Evolutionary conservation across 2,329 filamentous ascomycete species (phyloP).

Genomic region (Tolypocladium tropicale): DNA sequence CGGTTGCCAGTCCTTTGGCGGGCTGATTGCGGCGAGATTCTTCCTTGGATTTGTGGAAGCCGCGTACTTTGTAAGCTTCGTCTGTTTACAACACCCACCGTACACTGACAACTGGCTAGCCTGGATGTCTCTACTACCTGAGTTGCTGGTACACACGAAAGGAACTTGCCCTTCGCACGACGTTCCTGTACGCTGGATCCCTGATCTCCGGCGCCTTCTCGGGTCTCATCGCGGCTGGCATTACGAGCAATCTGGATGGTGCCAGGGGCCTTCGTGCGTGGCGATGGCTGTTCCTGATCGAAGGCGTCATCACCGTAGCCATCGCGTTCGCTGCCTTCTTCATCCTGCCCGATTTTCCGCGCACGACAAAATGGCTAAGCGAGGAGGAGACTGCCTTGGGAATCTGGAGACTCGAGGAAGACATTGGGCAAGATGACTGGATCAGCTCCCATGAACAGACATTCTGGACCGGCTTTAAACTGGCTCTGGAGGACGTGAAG

Average conservation of each 20-base stretch:
- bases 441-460: conserved; percentile 43
- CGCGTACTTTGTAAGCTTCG: conserved; percentile 28
- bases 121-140: conserved; percentile 53
- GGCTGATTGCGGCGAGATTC: conserved; percentile 25
- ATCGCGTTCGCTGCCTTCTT: conserved; percentile 46
- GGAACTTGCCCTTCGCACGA: conserved; percentile 56
- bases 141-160: conserved; percentile 59
- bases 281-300: conserved; percentile 48
- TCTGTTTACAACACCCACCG: too few species aligned
- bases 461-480: conserved; percentile 40
- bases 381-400: conserved; percentile 45
- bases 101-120: conserved; percentile 16
- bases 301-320: conserved; percentile 53
- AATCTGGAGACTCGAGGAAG: conserved; percentile 51
- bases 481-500: conserved; percentile 48
- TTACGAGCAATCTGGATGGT: conserved; percentile 55
- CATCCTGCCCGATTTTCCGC: conserved; percentile 37
- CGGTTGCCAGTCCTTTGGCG: conserved; percentile 18
- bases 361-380: conserved; percentile 29
- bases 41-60: conserved; percentile 27
- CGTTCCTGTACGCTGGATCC: conserved; percentile 56
- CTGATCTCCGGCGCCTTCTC: conserved; percentile 64
- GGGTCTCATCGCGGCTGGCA: conserved; percentile 53
- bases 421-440: conserved; percentile 57
- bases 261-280: conserved; percentile 49